A percentile compares a stretch with the other conserved stretches of the same genome.
Conservation (phyloP, 1,284 basidiomycete species). For the Ganoderma sp. region DNA sequence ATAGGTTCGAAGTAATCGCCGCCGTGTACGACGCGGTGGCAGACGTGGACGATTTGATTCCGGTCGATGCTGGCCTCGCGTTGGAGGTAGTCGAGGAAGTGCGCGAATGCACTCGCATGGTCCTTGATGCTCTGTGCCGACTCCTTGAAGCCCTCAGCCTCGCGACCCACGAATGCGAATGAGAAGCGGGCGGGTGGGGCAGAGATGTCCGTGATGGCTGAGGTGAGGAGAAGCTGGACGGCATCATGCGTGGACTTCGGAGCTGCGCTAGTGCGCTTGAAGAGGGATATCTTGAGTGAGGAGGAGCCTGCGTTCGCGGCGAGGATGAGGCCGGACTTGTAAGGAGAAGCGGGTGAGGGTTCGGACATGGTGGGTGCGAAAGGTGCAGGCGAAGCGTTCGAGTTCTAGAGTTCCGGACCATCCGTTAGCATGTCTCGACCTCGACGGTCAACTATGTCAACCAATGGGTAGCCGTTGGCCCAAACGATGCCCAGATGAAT, state of each 20-base stretch:
- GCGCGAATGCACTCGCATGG: slow-evolving; percentile 67
- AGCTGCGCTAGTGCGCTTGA: slow-evolving; percentile 1
- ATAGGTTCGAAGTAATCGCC: slow-evolving; percentile 76
- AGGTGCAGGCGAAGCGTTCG: neutral
- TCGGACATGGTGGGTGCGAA: slow-evolving; percentile 10
- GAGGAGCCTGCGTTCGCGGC: slow-evolving; percentile 77
- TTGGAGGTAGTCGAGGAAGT: slow-evolving; percentile 62
- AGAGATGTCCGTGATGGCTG: slow-evolving; percentile 61
- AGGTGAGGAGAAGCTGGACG: slow-evolving; percentile 55
- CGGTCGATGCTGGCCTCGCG: slow-evolving; percentile 51
- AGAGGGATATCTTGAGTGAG: slow-evolving; percentile 79
- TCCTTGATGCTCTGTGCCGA: slow-evolving; percentile 50
- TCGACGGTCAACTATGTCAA: neutral
- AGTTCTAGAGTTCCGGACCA: neutral
- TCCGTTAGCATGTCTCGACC: neutral
- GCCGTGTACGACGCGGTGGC: slow-evolving; percentile 85
- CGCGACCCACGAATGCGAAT: slow-evolving; percentile 43
- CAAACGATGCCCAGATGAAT: neutral
- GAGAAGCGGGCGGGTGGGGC: slow-evolving; percentile 59
- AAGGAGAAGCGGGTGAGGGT: slow-evolving; percentile 1
- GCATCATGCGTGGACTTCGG: slow-evolving; percentile 36
- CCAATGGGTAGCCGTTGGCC: neutral
- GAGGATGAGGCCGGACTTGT: slow-evolving; percentile 51
- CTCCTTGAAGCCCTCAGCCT: slow-evolving; percentile 46
- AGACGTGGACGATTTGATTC: slow-evolving; percentile 57